Percentiles rank a stretch among this genome's conserved stretches.
Evolutionary conservation across 768 basidiomycete species (phyloP).

Genomic region (Fomitopsis pulvina): DNA sequence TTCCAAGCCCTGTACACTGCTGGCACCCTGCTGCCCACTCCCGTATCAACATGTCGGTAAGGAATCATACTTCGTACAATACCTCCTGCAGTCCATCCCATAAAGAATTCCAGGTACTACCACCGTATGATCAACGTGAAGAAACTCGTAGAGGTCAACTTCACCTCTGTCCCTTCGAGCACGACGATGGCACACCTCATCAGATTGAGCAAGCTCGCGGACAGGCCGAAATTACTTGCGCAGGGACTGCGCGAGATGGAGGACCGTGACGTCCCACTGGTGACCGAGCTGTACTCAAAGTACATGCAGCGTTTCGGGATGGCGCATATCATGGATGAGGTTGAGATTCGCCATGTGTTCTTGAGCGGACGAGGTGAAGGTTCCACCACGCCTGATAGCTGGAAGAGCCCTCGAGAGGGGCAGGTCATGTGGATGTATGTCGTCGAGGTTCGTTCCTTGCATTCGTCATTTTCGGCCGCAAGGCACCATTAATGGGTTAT

Average conservation of each 20-base stretch:
- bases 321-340: conserved; percentile 62
- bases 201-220: conserved; percentile 61
- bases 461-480: too few species aligned
- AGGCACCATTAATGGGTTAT: neutral
- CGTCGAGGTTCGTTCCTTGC: conserved; percentile 60
- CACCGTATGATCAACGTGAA: conserved; percentile 89
- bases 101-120: conserved; percentile 56
- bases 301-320: conserved; percentile 88
- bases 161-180: conserved; percentile 80
- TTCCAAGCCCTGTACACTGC: conserved; percentile 98
- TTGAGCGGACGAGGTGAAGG: conserved; percentile 74
- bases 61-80: conserved; percentile 14
- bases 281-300: conserved; percentile 60
- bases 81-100: neutral
- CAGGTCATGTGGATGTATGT: conserved; percentile 98
- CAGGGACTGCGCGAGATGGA: conserved; percentile 85
- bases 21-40: conserved; percentile 90
- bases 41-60: conserved; percentile 78
- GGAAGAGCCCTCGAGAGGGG: conserved; percentile 46
- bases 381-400: conserved; percentile 33
- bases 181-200: conserved; percentile 93
- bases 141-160: conserved; percentile 87
- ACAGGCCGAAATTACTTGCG: conserved; percentile 33
- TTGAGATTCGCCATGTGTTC: conserved; percentile 84
- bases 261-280: conserved; percentile 64